Conservation (phyloP, 2,329 filamentous ascomycete species). For the Pseudogymnoascus sp. region DNA sequence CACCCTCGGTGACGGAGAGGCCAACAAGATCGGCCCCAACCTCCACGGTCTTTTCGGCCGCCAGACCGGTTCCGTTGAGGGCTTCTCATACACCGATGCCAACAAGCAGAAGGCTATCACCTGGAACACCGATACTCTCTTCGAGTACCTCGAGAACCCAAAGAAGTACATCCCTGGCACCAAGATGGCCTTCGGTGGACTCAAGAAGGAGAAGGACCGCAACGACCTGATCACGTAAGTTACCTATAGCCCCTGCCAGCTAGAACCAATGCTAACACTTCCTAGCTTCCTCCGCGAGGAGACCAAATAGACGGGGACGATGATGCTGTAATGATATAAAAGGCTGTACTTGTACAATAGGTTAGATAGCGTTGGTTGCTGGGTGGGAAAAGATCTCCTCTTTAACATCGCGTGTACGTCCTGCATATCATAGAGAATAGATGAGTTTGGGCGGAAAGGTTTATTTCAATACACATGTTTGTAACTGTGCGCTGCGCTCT, state of each 20-base stretch:
- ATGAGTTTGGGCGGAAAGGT: not conserved
- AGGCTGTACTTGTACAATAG: slow-evolving; percentile 9
- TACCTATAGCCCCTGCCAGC: not conserved
- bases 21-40: slow-evolving; percentile 97
- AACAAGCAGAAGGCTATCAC: slow-evolving; percentile 94
- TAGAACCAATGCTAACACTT: slow-evolving; percentile 14
- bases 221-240: slow-evolving; percentile 97
- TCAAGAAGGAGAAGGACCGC: slow-evolving; percentile 99
- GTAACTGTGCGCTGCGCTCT: not conserved
- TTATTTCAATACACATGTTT: slow-evolving; percentile 1
- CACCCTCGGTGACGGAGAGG: slow-evolving; percentile 80
- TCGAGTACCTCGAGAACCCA: slow-evolving; percentile 99
- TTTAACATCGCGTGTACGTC: slow-evolving; percentile 5
- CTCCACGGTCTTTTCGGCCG: slow-evolving; percentile 97
- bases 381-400: slow-evolving; percentile 2
- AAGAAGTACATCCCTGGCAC: slow-evolving; percentile 99
- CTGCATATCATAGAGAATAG: slow-evolving; percentile 4
- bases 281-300: slow-evolving; percentile 58
- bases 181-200: slow-evolving; percentile 99
- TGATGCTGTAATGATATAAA: slow-evolving; percentile 24
- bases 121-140: slow-evolving; percentile 83
- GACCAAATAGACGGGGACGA: slow-evolving; percentile 50
- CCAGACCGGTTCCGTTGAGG: slow-evolving; percentile 82
- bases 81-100: slow-evolving; percentile 97
- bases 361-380: slow-evolving; percentile 7